Percentiles rank a stretch among this genome's conserved stretches.
These are phyloP conservation scores for Teunomyces pallodes DNA, from an alignment of 805 yeast genomes.

Conservation along the genomic window DNA sequence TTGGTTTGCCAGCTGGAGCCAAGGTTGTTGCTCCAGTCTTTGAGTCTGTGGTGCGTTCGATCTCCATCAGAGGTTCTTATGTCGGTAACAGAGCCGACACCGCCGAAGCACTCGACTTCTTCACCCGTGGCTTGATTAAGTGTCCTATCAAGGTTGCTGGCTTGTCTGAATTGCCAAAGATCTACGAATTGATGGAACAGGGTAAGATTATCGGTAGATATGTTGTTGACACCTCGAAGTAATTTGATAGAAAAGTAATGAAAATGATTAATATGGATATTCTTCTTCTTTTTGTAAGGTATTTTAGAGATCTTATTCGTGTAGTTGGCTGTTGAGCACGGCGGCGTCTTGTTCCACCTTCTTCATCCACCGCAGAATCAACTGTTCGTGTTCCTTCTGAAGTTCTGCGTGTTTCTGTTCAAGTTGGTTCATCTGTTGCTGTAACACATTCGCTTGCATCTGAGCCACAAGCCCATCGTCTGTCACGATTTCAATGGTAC, in stretches of 20 bases:
- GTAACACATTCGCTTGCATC: conserved; percentile 55
- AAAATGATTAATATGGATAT: not conserved
- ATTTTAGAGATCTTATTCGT: too few relatives aligned
- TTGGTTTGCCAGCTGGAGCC: conserved; percentile 47
- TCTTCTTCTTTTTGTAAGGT: not conserved
- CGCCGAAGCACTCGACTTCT: conserved; percentile 45
- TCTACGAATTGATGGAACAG: conserved; percentile 40
- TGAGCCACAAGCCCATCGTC: conserved; percentile 63
- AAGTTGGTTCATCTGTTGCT: conserved; percentile 35
- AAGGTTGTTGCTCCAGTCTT: conserved; percentile 39
- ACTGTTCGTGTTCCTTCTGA: conserved; percentile 47
- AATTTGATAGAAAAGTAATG: conserved; percentile 6
- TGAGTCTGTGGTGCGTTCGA: conserved; percentile 39
- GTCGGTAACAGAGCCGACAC: conserved; percentile 48
- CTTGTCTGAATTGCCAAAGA: conserved; percentile 38
- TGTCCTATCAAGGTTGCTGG: conserved; percentile 42
- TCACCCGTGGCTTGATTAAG: conserved; percentile 41
- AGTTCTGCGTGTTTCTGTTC: not conserved
- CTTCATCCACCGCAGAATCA: conserved; percentile 48
- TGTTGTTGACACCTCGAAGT: conserved; percentile 42
- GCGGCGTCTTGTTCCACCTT: conserved; percentile 56
- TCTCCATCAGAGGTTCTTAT: conserved; percentile 41
- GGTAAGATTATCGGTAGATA: conserved; percentile 45
- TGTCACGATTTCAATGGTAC: conserved; percentile 56
- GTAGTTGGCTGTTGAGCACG: conserved; percentile 41